Evolutionary conservation across 306 rosid species (phyloP), one percentile per base, ranked within the genome.

Genomic region (Ormosia emarginata): DNA sequence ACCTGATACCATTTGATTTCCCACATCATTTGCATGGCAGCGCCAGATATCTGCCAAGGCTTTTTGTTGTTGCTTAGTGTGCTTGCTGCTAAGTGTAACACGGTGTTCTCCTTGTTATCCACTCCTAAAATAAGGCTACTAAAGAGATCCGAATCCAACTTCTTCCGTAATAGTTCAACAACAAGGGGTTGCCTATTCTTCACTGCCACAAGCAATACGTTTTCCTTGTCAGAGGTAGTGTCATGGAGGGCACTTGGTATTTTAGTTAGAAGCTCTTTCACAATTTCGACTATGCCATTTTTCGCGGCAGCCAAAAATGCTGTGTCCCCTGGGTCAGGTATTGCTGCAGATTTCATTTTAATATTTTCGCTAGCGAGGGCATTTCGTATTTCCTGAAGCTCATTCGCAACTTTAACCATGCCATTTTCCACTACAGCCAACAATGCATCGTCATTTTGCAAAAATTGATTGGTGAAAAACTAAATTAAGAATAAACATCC

Each of bases 1-100:
- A 84, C 88, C 88, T 85, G 43, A 18, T 37, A 87, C 90, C 90
- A 87, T n/a, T 85, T 82, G 79, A 87, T 43, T 40, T 87, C 88
- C 90, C 82, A 84, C 62, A 78, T 66, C 84, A 87, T 72, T 69
- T 87, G 88, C 77, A 85, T 30, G 58, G 90, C 88, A 2, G 55
- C 33, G 5, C 90, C 88, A 12, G 79, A 70, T 17, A 79, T 71
- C 13, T 13, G 67, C 90, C 90, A 82, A 34, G 52, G 47, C 29
- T 68, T 75, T 33, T 73, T 57, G 2, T 0, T 34, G 33, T 43
- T 14, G 1, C 0, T 1, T 11, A 32, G 0, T 6, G 64, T 4
- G 40, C 9, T 43, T 18, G 89, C 89, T 5, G 84, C 86, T 2
- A 82, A 65, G 8, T 82, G 89, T 36, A 82, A 58, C 8, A 80